These are phyloP conservation scores for Aspergillus tanneri DNA, from an alignment of 2,329 filamentous ascomycete genomes.

Conservation along the genomic window DNA sequence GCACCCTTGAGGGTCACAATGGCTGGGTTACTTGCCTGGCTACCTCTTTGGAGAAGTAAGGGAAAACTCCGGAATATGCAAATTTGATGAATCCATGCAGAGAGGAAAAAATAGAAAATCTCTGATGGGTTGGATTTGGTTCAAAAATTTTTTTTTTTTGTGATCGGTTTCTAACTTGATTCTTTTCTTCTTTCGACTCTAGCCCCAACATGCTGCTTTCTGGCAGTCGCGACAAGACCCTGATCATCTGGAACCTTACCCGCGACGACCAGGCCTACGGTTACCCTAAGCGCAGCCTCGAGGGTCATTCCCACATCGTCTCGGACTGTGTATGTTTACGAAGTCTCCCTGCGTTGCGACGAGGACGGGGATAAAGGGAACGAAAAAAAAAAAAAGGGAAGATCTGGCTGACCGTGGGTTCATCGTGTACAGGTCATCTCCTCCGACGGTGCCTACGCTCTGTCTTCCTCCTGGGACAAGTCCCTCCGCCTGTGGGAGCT, in stretches of 20 bases:
- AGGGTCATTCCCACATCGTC: slow-evolving; percentile 99
- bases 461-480: slow-evolving; percentile 99
- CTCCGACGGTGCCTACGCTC: slow-evolving; percentile 97
- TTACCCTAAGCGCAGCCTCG: slow-evolving; percentile 97
- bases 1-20: slow-evolving; percentile 98
- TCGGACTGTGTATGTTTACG: slow-evolving; percentile 90
- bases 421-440: slow-evolving; percentile 77
- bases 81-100: neutral
- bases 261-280: slow-evolving; percentile 98
- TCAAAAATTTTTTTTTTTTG: slow-evolving; percentile 16
- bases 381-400: slow-evolving; percentile 11
- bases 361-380: slow-evolving; percentile 9
- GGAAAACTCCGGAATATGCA: slow-evolving; percentile 21
- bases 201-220: slow-evolving; percentile 99
- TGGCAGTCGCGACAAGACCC: slow-evolving; percentile 92
- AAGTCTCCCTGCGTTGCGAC: slow-evolving; percentile 12
- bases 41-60: slow-evolving; percentile 98
- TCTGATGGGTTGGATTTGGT: too few species aligned
- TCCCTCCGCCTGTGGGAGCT: slow-evolving; percentile 99
- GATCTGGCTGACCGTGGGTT: slow-evolving; percentile 30
- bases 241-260: slow-evolving; percentile 99
- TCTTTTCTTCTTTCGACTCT: slow-evolving; percentile 27
- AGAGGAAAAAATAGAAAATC: slow-evolving; percentile 14
- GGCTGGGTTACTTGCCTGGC: slow-evolving; percentile 99
- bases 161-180: slow-evolving; percentile 42